phyloP scores from a whole-genome alignment of 2,329 filamentous ascomycete species.

The Chaetomium olivaceum region DNA sequence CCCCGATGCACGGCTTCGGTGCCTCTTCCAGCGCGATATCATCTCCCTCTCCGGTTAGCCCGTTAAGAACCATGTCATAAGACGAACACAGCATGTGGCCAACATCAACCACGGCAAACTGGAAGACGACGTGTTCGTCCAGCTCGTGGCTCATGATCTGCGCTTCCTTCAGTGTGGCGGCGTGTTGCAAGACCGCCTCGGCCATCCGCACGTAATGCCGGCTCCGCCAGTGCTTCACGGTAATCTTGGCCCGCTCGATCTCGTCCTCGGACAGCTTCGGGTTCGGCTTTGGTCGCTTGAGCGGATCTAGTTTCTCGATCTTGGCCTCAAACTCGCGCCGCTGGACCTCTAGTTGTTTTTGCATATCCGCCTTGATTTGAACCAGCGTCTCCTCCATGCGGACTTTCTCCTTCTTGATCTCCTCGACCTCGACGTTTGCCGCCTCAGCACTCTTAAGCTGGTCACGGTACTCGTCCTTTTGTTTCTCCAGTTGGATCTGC shows the following conservation, averaged over 20 bases:
- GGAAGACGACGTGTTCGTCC: conserved; percentile 88
- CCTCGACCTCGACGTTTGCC: conserved; percentile 75
- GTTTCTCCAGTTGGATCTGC: conserved; percentile 77
- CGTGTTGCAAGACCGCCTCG: conserved; percentile 85
- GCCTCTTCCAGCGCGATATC: conserved; percentile 79
- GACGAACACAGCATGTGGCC: conserved; percentile 89
- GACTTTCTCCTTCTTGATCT: conserved; percentile 77
- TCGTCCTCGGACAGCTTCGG: conserved; percentile 71
- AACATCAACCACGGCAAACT: conserved; percentile 87
- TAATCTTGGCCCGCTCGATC: conserved; percentile 65
- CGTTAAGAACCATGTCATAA: conserved; percentile 94
- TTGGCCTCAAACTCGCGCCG: conserved; percentile 82
- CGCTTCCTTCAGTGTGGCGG: conserved; percentile 86
- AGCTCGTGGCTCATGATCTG: conserved; percentile 98
- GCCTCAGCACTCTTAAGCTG: conserved; percentile 75
- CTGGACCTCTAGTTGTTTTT: conserved; percentile 79
- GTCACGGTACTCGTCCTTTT: conserved; percentile 79
- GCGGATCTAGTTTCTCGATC: conserved; percentile 71
- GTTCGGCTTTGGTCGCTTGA: conserved; percentile 61
- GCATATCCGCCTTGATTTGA: conserved; percentile 82
- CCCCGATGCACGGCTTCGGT: conserved; percentile 84
- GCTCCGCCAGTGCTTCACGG: conserved; percentile 74
- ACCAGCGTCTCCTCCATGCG: conserved; percentile 82
- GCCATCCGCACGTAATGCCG: conserved; percentile 92
- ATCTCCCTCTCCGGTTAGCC: conserved; percentile 79